Evolutionary conservation across 192 early-diverging fungal genomes (phyloP), one percentile per base, ranked within the genome.

Genomic region (Endogone sp.): DNA sequence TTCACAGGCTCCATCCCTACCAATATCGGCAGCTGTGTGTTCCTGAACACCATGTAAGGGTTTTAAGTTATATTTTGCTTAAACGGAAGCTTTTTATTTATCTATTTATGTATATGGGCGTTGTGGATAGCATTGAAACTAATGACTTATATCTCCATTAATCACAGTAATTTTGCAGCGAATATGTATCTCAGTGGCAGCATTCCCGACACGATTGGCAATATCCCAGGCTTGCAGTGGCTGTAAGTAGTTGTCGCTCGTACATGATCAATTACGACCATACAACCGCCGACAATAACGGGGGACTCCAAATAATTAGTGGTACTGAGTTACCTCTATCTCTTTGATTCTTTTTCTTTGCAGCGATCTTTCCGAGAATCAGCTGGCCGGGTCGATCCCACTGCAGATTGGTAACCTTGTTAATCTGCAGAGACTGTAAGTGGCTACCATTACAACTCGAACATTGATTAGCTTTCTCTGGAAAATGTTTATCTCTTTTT

Each of bases 291-390:
- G 3, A 20, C n/a, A n/a, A n/a, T n/a, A n/a, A n/a, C n/a, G n/a
- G n/a, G n/a, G n/a, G n/a, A n/a, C n/a, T n/a, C n/a, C n/a, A n/a
- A n/a, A n/a, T n/a, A n/a, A n/a, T n/a, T n/a, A n/a, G n/a, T n/a
- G n/a, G n/a, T n/a, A n/a, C n/a, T n/a, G n/a, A n/a, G n/a, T n/a
- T n/a, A n/a, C n/a, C n/a, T n/a, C n/a, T n/a, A n/a, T n/a, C n/a
- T n/a, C n/a, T n/a, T n/a, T n/a, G n/a, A n/a, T n/a, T n/a, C n/a
- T n/a, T n/a, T n/a, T n/a, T n/a, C 4, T 25, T 57, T 65, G 16
- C 49, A 77, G 75, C 2, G 72, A 78, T 55, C 57, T 78, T 16
- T 71, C 77, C n/a, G 63, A 66, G 26, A 78, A 78, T 56, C 49
- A 67, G 37, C 44, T 78, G 13, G 59, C 69, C 49, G 77, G 77